Conservation (phyloP, 371 early-diverging fungal species). For the Zychaea mexicana region DNA sequence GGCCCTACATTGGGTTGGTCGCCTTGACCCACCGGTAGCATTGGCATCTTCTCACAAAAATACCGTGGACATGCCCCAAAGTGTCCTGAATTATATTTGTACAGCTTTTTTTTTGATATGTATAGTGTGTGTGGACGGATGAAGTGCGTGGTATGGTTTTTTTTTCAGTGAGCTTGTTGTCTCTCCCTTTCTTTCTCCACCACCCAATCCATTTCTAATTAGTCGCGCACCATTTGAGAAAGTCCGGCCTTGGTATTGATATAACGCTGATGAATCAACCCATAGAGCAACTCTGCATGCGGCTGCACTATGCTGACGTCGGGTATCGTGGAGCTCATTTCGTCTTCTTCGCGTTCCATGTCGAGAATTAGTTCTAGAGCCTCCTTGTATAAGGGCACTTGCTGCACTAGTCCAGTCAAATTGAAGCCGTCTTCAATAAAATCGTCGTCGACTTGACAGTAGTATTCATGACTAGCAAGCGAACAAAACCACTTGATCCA, state of each 20-base stretch:
- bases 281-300: slow-evolving; percentile 71
- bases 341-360: slow-evolving; percentile 61
- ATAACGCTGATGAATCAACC: slow-evolving; percentile 83
- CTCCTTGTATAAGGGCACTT: slow-evolving; percentile 77
- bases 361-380: slow-evolving; percentile 86
- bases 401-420: slow-evolving; percentile 80
- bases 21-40: slow-evolving; percentile 83
- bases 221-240: slow-evolving; percentile 64
- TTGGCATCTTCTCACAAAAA: slow-evolving; percentile 68
- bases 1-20: slow-evolving; percentile 65
- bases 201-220: not conserved
- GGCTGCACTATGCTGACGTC: slow-evolving; percentile 45
- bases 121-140: too few relatives aligned
- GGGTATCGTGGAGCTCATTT: slow-evolving; percentile 40
- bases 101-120: slow-evolving; percentile 43
- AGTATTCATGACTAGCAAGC: slow-evolving; percentile 75
- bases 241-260: slow-evolving; percentile 79
- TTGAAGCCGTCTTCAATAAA: slow-evolving; percentile 95
- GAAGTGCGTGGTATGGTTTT: not conserved
- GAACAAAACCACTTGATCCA: slow-evolving; percentile 95
- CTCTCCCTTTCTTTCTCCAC: too few relatives aligned
- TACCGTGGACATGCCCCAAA: slow-evolving; percentile 88
- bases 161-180: not conserved
- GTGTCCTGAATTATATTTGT: slow-evolving; percentile 70
- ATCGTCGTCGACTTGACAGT: slow-evolving; percentile 80